A percentile compares a stretch with the other conserved stretches of the same genome.
Evolutionary conservation across 805 yeast genomes (phyloP).

Genomic region (Hanseniaspora vineae): DNA sequence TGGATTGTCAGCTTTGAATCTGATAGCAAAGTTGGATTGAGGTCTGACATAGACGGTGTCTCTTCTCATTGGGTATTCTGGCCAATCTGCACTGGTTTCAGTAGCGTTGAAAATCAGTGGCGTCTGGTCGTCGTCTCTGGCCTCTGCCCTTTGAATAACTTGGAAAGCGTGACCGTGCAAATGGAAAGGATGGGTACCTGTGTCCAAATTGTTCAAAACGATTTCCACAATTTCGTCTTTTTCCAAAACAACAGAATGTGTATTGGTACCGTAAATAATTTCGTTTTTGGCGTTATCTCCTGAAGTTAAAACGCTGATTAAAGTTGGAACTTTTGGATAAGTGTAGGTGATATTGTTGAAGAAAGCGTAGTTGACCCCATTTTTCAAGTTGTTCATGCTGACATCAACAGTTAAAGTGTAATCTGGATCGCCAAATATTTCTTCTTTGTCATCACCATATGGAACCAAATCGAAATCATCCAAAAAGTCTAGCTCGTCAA

Average conservation of each 20-base stretch:
- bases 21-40: slow-evolving; percentile 70
- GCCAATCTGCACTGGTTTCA: slow-evolving; percentile 34
- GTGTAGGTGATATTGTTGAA: slow-evolving; percentile 77
- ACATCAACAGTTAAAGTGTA: slow-evolving; percentile 58
- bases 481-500: slow-evolving; percentile 38
- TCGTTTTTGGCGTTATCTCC: slow-evolving; percentile 45
- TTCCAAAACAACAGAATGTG: slow-evolving; percentile 57
- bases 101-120: slow-evolving; percentile 45
- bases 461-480: slow-evolving; percentile 80
- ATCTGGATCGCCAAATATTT: slow-evolving; percentile 54
- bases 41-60: slow-evolving; percentile 73
- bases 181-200: slow-evolving; percentile 97
- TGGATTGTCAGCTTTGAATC: slow-evolving; percentile 89
- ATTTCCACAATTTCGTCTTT: slow-evolving; percentile 53
- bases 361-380: slow-evolving; percentile 93
- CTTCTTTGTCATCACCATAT: slow-evolving; percentile 30
- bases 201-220: slow-evolving; percentile 72
- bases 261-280: slow-evolving; percentile 61
- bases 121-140: slow-evolving; percentile 35
- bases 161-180: slow-evolving; percentile 86
- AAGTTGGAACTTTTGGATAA: slow-evolving; percentile 74
- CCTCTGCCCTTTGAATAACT: slow-evolving; percentile 57
- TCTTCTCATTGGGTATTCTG: slow-evolving; percentile 71
- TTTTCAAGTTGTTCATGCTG: slow-evolving; percentile 66
- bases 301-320: slow-evolving; percentile 65